Evolutionary conservation across 1,139 yeast genomes (phyloP).

Genomic region (Ogataea hybrid): DNA sequence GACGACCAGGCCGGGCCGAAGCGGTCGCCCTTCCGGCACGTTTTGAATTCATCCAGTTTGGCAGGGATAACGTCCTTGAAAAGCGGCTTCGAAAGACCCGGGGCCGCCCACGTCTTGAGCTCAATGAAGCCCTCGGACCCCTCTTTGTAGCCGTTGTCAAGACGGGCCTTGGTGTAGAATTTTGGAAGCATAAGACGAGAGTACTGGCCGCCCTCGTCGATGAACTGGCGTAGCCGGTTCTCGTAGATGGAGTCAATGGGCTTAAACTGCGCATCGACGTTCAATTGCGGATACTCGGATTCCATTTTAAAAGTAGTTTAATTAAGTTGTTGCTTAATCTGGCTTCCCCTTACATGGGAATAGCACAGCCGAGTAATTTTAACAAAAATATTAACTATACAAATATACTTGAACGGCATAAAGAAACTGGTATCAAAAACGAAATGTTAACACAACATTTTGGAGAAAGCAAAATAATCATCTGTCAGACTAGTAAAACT

Average conservation of each 20-base stretch:
- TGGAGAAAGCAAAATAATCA: constrained; percentile 4
- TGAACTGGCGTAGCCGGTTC: constrained; percentile 77
- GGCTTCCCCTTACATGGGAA: constrained; percentile 1
- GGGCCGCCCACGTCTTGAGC: constrained; percentile 62
- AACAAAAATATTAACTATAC: neutral
- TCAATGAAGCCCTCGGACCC: constrained; percentile 38
- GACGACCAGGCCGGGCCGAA: constrained; percentile 98
- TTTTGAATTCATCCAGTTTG: constrained; percentile 49
- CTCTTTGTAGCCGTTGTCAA: constrained; percentile 36
- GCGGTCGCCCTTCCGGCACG: constrained; percentile 65
- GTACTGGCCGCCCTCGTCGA: constrained; percentile 70
- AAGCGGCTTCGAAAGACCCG: constrained; percentile 70
- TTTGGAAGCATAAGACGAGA: constrained; percentile 71
- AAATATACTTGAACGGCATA: neutral
- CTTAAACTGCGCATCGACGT: constrained; percentile 73
- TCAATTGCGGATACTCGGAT: constrained; percentile 38
- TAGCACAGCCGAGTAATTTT: constrained; percentile 2
- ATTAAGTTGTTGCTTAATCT: constrained; percentile 5
- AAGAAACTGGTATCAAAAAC: constrained; percentile 7
- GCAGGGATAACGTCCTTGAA: constrained; percentile 65
- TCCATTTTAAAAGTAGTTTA: constrained; percentile 1
- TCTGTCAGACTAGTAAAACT: constrained; percentile 42
- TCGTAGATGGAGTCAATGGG: constrained; percentile 80
- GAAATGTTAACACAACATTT: neutral
- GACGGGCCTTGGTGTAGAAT: constrained; percentile 64